phyloP scores from a whole-genome alignment of 352 stramenopile genomes.

The Phytophthora constricta region DNA sequence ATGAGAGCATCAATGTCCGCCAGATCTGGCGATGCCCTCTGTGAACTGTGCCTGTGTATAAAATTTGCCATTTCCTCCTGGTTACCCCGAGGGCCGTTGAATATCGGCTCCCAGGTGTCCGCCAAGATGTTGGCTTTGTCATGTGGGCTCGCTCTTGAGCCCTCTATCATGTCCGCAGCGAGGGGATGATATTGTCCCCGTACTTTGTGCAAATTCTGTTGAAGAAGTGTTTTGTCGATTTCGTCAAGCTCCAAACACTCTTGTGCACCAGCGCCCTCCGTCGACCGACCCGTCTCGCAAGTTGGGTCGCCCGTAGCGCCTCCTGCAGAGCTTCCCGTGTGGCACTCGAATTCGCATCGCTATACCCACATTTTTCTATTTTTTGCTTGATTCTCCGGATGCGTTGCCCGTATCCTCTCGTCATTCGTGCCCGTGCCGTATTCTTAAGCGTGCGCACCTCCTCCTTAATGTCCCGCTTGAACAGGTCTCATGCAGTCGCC shows the following conservation, averaged over 20 bases:
- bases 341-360: neutral
- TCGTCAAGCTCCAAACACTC: neutral
- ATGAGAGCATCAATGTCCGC: no score
- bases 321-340: neutral
- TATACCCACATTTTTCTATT: neutral
- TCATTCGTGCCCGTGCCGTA: neutral
- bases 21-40: no score
- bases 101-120: no score
- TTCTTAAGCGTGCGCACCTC: neutral
- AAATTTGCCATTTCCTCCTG: no score
- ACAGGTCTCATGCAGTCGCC: neutral
- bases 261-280: neutral
- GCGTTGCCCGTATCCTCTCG: neutral
- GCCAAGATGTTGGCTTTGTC: no score
- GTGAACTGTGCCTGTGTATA: no score
- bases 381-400: neutral
- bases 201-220: no score
- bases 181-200: no score
- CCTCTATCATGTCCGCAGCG: no score
- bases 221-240: neutral
- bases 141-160: no score
- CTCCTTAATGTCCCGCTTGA: neutral
- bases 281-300: neutral
- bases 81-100: no score
- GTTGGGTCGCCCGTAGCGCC: neutral